Conservation (phyloP, 2,329 filamentous ascomycete species). For the Cercospora beticola region DNA sequence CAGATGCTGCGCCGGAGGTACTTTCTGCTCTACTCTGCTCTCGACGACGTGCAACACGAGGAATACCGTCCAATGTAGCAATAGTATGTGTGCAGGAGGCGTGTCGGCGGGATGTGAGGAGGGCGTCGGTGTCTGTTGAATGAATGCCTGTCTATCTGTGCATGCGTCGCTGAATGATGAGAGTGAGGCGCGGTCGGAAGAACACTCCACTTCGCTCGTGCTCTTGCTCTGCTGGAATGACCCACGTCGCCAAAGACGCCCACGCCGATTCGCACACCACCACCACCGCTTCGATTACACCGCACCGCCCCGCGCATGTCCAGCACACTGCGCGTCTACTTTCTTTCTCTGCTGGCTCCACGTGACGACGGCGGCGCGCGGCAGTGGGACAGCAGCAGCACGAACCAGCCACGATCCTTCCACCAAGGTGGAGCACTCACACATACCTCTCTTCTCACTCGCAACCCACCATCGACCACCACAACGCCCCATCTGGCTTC, state of each 20-base stretch:
- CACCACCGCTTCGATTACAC: background rate
- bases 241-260: background rate
- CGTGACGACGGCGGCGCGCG: background rate
- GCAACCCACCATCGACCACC: conserved; percentile 15
- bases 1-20: background rate
- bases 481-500: conserved; percentile 31
- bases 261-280: background rate
- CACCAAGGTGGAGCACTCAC: background rate
- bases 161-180: background rate
- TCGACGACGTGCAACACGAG: background rate
- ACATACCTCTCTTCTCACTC: background rate
- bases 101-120: background rate
- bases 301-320: conserved; percentile 1
- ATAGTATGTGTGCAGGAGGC: background rate
- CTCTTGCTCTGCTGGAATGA: conserved; percentile 5
- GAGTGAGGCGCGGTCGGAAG: background rate
- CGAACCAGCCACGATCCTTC: background rate
- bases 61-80: background rate
- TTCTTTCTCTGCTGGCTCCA: background rate
- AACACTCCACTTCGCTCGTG: background rate
- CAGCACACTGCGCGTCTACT: background rate
- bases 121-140: background rate
- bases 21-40: background rate
- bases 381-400: background rate
- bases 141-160: background rate